phyloP scores from a whole-genome alignment of 495 filamentous ascomycete species.

The Pyrenula aspistea region DNA sequence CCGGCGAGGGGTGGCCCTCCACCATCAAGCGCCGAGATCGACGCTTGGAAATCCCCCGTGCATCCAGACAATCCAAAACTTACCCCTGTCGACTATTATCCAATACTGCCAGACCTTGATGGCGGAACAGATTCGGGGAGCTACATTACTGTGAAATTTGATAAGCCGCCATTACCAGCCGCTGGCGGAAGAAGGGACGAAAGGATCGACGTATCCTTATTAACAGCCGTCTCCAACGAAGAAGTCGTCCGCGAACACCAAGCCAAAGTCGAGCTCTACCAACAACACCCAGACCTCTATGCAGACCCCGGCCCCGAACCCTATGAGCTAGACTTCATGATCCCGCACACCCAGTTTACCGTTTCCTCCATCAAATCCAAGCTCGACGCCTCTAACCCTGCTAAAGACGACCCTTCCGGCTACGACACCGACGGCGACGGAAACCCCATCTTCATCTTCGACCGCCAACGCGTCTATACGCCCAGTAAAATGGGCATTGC shows the following conservation, averaged over 20 bases:
- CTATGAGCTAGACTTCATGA: slow-evolving; percentile 74
- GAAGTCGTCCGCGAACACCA: slow-evolving; percentile 34
- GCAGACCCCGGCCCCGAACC: slow-evolving; percentile 47
- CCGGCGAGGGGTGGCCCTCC: slow-evolving; percentile 35
- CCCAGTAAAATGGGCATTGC: slow-evolving; percentile 53
- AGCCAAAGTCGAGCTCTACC: slow-evolving; percentile 44
- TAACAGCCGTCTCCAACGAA: slow-evolving; percentile 51
- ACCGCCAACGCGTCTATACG: slow-evolving; percentile 73
- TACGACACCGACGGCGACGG: slow-evolving; percentile 47
- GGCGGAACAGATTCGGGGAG: slow-evolving; percentile 77
- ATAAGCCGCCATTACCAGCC: slow-evolving; percentile 59
- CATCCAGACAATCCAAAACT: slow-evolving; percentile 76
- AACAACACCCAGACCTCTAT: slow-evolving; percentile 46
- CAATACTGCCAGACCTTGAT: slow-evolving; percentile 77
- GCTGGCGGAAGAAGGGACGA: slow-evolving; percentile 52
- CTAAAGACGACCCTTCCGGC: slow-evolving; percentile 51
- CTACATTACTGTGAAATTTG: slow-evolving; percentile 83
- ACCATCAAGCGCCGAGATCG: slow-evolving; percentile 40
- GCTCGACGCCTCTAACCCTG: slow-evolving; percentile 57
- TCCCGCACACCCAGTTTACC: slow-evolving; percentile 43
- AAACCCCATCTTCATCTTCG: slow-evolving; percentile 50
- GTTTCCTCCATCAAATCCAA: slow-evolving; percentile 56
- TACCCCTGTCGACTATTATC: slow-evolving; percentile 65
- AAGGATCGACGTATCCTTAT: slow-evolving; percentile 67
- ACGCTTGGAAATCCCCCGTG: slow-evolving; percentile 61